Evolutionary conservation across 495 filamentous ascomycete genomes (phyloP), one percentile per base, ranked within the genome.

Genomic region (Neohortaea acidophila): DNA sequence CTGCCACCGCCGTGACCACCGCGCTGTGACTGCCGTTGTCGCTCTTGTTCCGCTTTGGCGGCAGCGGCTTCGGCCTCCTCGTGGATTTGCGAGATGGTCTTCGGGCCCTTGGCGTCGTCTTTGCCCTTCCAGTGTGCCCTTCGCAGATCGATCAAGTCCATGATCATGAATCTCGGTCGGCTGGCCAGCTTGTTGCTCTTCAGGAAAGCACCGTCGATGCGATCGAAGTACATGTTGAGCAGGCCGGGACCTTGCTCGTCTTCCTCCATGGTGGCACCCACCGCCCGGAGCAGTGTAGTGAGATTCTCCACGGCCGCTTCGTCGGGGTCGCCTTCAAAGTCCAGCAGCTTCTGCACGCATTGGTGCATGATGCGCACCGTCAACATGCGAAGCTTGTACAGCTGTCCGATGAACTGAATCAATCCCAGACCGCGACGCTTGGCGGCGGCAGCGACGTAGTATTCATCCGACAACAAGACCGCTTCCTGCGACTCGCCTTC

Each of bases 311-410:
- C 79, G 52, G 94, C 87, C 18, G 85, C 81, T 59, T 96, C 89
- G 51, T 99, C 89, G 13, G 89, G 89, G 44, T 82, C 59, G 41
- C 84, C 91, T 49, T 86, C 75, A 59, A 91, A 94, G 59, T 99
- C 87, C 37, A 96, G 82, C 37, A 96, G 68, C 61, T 93, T 93
- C 67, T 81, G 77, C 10, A 96, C 83, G 69, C 89, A 99, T 64
- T 94, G 84, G 65, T 96, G 91, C 89, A 99, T 97, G 65, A 97
- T 96, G 60, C 85, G 83, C 57, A 93, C 81, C 33, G 89, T 99
- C 60, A 99, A 71, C 89, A 99, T 99, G 51, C 77, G 74, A 44
- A 97, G 73, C 68, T 96, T 96, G 74, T 89, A 97, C 25, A 97
- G 75, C 58, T 97, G 89, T 64, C 89, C 89, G 59, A 99, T 99